phyloP scores from a whole-genome alignment of 2,329 filamentous ascomycete species.

The Fusarium napiforme region DNA sequence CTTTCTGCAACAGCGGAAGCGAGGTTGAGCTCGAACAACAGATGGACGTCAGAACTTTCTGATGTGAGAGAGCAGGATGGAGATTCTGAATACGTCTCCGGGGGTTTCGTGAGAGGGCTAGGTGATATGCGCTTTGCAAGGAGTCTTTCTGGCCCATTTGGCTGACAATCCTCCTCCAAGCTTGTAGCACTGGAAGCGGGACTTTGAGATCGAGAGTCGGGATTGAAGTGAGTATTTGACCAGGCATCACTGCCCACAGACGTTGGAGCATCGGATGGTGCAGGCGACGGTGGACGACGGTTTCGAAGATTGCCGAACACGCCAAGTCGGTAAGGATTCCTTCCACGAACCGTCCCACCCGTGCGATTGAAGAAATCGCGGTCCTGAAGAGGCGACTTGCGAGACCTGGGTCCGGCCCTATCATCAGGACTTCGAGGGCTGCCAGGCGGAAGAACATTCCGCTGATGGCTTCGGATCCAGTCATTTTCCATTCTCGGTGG shows the following conservation, averaged over 20 bases:
- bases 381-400: not conserved
- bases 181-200: not conserved
- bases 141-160: fast-evolving
- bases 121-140: fast-evolving
- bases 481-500: not conserved
- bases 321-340: fast-evolving
- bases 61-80: not conserved
- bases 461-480: no score
- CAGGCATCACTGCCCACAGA: not conserved
- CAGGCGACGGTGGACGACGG: not conserved
- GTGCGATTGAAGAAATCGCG: not conserved
- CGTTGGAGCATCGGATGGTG: not conserved
- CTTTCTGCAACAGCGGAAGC: not conserved
- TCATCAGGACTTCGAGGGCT: no score
- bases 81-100: not conserved
- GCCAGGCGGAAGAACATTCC: no score
- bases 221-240: not conserved
- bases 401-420: no score
- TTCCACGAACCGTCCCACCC: not conserved
- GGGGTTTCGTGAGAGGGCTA: fast-evolving
- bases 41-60: fast-evolving
- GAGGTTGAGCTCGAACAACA: fast-evolving
- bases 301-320: fast-evolving
- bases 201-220: not conserved
- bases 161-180: not conserved